Evolutionary conservation across 768 basidiomycete species (phyloP).

Genomic region (Piloderma croceum): DNA sequence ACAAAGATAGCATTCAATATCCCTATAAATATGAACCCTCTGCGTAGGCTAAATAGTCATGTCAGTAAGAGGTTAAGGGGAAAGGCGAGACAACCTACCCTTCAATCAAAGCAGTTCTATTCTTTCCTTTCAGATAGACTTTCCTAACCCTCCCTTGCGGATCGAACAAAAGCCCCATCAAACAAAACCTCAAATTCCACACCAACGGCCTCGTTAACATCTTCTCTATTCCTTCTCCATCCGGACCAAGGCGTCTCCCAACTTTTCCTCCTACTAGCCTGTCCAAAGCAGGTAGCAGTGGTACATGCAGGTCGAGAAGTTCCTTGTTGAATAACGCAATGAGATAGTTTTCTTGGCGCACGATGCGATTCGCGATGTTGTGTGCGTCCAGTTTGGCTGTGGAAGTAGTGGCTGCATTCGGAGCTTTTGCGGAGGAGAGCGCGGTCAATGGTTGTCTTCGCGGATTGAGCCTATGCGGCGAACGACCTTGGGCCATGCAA

Average conservation of each 20-base stretch:
- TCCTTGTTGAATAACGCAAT: constrained; percentile 98
- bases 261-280: too few relatives aligned
- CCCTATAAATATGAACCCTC: constrained; percentile 95
- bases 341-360: constrained; percentile 97
- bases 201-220: constrained; percentile 86
- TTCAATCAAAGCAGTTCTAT: constrained; percentile 70
- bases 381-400: constrained; percentile 93
- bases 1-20: constrained; percentile 92
- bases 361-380: constrained; percentile 94
- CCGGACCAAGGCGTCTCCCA: constrained; percentile 44
- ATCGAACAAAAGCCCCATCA: constrained; percentile 95
- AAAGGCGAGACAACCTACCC: constrained; percentile 52
- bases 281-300: constrained; percentile 66
- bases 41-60: constrained; percentile 49
- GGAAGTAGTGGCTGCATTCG: constrained; percentile 52
- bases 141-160: constrained; percentile 83
- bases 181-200: constrained; percentile 94
- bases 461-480: constrained; percentile 84
- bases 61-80: neutral
- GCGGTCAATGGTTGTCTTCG: constrained; percentile 89
- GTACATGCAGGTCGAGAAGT: constrained; percentile 80
- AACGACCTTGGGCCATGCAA: constrained; percentile 95
- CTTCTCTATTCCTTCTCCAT: constrained; percentile 62
- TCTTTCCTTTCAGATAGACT: constrained; percentile 84
- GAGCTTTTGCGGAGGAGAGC: constrained; percentile 55